phyloP scores from a whole-genome alignment of 768 basidiomycete species.

The Lactarius pseudohatsudake region DNA sequence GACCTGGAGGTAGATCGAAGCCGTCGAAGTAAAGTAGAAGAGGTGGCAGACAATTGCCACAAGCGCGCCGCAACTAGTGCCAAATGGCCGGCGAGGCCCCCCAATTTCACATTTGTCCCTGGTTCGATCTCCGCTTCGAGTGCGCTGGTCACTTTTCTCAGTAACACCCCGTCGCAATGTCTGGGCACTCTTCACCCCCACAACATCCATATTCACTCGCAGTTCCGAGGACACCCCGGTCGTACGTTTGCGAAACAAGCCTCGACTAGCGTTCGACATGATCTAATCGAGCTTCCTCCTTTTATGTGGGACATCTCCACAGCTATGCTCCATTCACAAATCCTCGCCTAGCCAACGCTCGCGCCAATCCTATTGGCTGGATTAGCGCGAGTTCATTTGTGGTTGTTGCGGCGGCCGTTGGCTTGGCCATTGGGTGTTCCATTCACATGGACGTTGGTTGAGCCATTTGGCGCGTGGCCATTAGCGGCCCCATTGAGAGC shows the following conservation, averaged over 20 bases:
- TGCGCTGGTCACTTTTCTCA: background rate
- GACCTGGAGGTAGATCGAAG: background rate
- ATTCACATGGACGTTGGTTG: background rate
- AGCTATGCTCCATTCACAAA: background rate
- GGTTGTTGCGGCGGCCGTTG: constrained; percentile 3
- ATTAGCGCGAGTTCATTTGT: constrained; percentile 8
- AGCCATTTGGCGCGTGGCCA: constrained; percentile 2
- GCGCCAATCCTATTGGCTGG: background rate
- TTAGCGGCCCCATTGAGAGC: constrained; percentile 1
- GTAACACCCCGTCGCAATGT: background rate
- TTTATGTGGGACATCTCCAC: background rate
- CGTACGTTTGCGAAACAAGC: background rate
- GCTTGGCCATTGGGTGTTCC: constrained; percentile 7
- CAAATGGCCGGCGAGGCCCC: too few species aligned
- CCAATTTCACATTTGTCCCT: too few species aligned
- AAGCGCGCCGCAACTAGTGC: too few species aligned
- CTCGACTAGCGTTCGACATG: background rate
- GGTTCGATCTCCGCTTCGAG: too few species aligned
- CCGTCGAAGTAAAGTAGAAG: background rate
- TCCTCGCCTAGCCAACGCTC: background rate
- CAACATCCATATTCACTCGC: background rate
- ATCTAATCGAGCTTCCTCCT: background rate
- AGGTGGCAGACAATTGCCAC: too few species aligned
- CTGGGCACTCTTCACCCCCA: background rate
- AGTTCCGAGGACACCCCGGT: background rate